Evolutionary conservation across 306 rosid species (phyloP), one percentile per base, ranked within the genome.

Genomic region (Datisca glomerata): DNA sequence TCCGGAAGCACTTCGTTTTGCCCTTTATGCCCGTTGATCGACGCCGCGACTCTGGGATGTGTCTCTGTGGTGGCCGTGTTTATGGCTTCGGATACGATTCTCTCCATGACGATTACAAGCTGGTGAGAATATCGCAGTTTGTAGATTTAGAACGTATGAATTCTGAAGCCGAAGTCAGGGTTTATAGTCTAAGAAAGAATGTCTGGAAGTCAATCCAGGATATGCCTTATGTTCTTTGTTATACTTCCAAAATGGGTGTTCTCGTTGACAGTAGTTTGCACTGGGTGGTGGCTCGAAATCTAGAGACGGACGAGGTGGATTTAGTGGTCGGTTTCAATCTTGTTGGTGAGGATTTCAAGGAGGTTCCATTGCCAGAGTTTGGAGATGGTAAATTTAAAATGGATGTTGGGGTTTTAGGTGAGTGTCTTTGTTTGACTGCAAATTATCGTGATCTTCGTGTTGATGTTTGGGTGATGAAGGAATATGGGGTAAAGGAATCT

Each of bases 401-500:
- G 10, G 80, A 73, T 3, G 70, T 86, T 47, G 58, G 73, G 1
- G 47, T 43, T 0, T 66, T 86, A 21, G 79, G 55, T 2, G 61
- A 55, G 3, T 43, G 53, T 49, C 39, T 86, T 1, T 71, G 91
- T 38, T 36, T 78, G 57, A 32, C 66, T 4, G 78, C 73, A 18
- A 60, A 56, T 51, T 57, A 59, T 21, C 54, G 52, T 1, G 35
- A 46, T 3, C 4, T 1, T 4, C 59, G 12, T 11, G 27, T 67
- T 17, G 96, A 78, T 34, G 65, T 78, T 27, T 86, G 93, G 93
- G 56, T 65, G 32, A 67, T 86, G 78, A 70, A 25, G 20, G 67
- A 74, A 7, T 81, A 81, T 47, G 80, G 73, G 25, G 55, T 14
- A 0, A 35, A 36, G 31, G 72, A 66, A 28, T 72, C 78, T 2